Conservation (phyloP, 116 monocot genomes). For the Cymodocea nodosa region DNA sequence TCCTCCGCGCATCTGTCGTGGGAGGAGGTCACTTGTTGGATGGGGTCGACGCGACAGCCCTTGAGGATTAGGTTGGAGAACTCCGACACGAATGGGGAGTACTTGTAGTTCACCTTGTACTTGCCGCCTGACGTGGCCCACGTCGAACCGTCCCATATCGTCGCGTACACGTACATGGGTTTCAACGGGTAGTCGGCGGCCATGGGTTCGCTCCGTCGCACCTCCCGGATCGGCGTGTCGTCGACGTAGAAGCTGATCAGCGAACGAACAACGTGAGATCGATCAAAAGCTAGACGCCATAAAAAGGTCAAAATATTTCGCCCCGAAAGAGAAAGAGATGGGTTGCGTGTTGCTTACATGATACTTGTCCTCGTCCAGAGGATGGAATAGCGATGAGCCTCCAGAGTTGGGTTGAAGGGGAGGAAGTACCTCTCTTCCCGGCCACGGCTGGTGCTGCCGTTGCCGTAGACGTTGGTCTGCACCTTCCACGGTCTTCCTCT, state of each 20-base stretch:
- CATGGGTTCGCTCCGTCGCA: conserved; percentile 32
- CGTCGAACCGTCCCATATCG: conserved; percentile 78
- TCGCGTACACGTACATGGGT: conserved; percentile 82
- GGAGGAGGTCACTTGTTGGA: conserved; percentile 19
- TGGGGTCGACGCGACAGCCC: conserved; percentile 55
- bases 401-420: conserved; percentile 65
- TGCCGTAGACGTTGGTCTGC: conserved; percentile 89
- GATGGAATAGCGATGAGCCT: conserved; percentile 81
- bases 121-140: conserved; percentile 80
- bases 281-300: too few species aligned
- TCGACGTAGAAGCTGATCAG: conserved; percentile 62
- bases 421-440: conserved; percentile 81
- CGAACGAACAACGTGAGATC: background rate
- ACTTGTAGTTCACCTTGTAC: conserved; percentile 72
- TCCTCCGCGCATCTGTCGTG: conserved; percentile 8
- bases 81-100: conserved; percentile 57
- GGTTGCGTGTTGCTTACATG: conserved; percentile 32
- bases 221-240: conserved; percentile 65
- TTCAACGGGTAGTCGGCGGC: conserved; percentile 67
- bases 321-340: background rate
- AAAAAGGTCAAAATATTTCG: too few species aligned
- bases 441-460: conserved; percentile 71
- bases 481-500: conserved; percentile 59
- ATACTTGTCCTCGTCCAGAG: conserved; percentile 54
- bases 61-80: conserved; percentile 55